Conservation (phyloP, 495 filamentous ascomycete genomes). For the Lindgomyces ingoldianus region DNA sequence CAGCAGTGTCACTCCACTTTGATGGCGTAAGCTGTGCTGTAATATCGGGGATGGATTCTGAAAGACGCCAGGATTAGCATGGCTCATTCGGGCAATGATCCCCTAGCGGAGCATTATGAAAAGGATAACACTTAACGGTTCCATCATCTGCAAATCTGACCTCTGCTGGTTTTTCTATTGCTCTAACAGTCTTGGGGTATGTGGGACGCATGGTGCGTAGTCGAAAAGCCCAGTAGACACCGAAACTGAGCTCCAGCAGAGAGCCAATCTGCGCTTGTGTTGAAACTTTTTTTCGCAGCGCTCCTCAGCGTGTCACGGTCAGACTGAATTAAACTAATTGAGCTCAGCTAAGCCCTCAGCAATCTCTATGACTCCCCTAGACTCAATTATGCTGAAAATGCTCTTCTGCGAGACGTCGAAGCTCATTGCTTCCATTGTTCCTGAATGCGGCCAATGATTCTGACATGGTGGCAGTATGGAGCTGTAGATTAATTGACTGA, state of each 20-base stretch:
- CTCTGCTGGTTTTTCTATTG: slow-evolving; percentile 59
- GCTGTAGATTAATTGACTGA: slow-evolving; percentile 6
- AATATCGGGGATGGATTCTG: slow-evolving; percentile 64
- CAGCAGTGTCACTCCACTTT: slow-evolving; percentile 59
- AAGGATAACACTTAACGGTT: slow-evolving; percentile 49
- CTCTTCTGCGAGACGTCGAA: slow-evolving; percentile 60
- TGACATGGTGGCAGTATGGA: slow-evolving; percentile 22
- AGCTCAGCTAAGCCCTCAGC: slow-evolving; percentile 6
- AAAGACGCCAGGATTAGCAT: not conserved
- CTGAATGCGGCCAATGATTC: slow-evolving; percentile 61
- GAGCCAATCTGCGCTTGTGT: slow-evolving; percentile 60
- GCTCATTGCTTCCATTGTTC: slow-evolving; percentile 54
- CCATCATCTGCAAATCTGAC: slow-evolving; percentile 64
- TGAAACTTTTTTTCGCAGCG: slow-evolving; percentile 56
- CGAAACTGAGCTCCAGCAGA: slow-evolving; percentile 60
- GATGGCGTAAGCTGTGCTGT: slow-evolving; percentile 59
- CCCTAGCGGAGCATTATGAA: no score
- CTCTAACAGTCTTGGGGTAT: slow-evolving; percentile 61
- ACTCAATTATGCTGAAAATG: slow-evolving; percentile 60
- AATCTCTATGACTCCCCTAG: not conserved
- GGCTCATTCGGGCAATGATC: no score
- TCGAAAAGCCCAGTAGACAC: slow-evolving; percentile 59
- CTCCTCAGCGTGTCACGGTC: slow-evolving; percentile 61
- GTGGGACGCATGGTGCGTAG: slow-evolving; percentile 55
- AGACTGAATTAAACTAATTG: slow-evolving; percentile 51